phyloP scores from a whole-genome alignment of 129 eudicot species.

The Pulicaria dysenterica region DNA sequence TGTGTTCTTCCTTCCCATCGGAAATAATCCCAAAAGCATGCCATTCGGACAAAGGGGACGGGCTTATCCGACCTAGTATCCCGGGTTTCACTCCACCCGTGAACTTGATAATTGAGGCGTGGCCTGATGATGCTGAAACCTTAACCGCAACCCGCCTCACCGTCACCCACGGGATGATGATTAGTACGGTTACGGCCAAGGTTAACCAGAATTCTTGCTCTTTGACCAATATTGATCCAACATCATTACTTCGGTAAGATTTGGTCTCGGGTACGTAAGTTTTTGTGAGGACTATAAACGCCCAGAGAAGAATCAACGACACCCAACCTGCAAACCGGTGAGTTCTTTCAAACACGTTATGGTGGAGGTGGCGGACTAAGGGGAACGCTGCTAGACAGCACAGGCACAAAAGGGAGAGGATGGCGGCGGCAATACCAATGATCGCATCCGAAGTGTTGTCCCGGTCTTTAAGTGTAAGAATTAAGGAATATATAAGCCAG shows the following conservation, averaged over 20 bases:
- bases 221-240: constrained; percentile 39
- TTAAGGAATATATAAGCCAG: constrained; percentile 64
- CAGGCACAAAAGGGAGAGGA: constrained; percentile 50
- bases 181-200: constrained; percentile 45
- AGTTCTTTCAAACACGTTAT: constrained; percentile 68
- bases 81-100: constrained; percentile 71
- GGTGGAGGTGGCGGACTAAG: constrained; percentile 76
- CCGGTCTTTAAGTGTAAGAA: constrained; percentile 59
- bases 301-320: constrained; percentile 62
- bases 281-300: constrained; percentile 48
- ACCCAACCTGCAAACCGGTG: constrained; percentile 72
- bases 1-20: constrained; percentile 62
- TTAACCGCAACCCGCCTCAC: constrained; percentile 63
- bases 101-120: constrained; percentile 71
- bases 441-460: constrained; percentile 52
- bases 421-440: constrained; percentile 46
- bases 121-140: constrained; percentile 61
- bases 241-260: constrained; percentile 41
- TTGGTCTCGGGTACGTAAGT: constrained; percentile 47
- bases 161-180: constrained; percentile 63
- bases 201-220: constrained; percentile 69
- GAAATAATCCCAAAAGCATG: constrained; percentile 81
- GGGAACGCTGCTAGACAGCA: constrained; percentile 67
- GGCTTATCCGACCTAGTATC: constrained; percentile 73
- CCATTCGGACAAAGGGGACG: constrained; percentile 80